Conservation (phyloP, 2,329 filamentous ascomycete genomes). For the Calycina herbarum region DNA sequence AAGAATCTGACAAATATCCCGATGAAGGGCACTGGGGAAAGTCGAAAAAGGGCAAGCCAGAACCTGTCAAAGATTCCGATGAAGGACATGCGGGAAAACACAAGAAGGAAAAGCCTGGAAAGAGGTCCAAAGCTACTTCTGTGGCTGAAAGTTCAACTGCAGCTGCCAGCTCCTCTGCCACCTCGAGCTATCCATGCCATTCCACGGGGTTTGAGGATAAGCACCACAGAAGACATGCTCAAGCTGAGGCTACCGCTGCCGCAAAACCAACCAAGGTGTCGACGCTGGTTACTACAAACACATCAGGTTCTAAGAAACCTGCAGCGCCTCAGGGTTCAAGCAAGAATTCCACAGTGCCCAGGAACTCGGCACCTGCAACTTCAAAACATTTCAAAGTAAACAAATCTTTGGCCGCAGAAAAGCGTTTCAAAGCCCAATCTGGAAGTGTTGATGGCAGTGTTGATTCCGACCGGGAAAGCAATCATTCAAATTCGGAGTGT, state of each 20-base stretch:
- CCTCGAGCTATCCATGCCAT: conserved; percentile 1
- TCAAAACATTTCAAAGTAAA: not conserved
- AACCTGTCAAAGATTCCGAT: not conserved
- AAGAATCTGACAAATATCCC: conserved; percentile 11
- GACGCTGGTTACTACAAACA: not conserved
- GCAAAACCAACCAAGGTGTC: not conserved
- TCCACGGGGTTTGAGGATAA: not conserved
- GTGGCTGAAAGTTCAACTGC: not conserved
- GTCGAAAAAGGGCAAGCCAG: conserved; percentile 4
- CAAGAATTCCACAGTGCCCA: no score
- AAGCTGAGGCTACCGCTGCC: conserved; percentile 1
- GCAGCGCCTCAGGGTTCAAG: no score
- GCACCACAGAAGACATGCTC: conserved; percentile 1
- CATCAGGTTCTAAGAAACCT: no score
- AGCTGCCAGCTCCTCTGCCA: no score
- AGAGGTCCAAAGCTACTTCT: not conserved
- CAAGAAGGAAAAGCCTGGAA: not conserved
- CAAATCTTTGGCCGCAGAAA: conserved; percentile 2
- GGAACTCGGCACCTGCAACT: no score
- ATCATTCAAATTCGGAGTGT: conserved; percentile 5
- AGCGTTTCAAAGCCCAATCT: not conserved
- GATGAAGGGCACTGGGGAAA: not conserved
- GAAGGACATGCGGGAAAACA: not conserved
- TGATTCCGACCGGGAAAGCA: not conserved
- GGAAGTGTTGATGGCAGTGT: conserved; percentile 1